These are phyloP conservation scores for Candida gorgasii DNA, from an alignment of 805 yeast species.

Conservation along the genomic window DNA sequence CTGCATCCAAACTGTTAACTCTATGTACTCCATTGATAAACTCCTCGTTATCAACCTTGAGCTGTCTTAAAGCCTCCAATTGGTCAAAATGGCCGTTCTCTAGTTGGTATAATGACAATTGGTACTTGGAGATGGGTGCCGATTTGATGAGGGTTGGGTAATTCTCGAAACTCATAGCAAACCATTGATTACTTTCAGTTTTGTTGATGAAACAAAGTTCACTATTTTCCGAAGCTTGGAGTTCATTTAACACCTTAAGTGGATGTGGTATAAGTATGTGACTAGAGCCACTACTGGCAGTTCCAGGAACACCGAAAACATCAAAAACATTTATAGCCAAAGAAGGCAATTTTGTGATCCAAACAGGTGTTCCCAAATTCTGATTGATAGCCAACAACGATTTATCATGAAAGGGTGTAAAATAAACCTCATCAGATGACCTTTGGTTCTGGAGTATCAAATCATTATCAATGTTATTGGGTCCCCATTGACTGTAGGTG, in stretches of 20 bases:
- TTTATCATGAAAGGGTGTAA: constrained; percentile 82
- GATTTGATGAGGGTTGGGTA: constrained; percentile 82
- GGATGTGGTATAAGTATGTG: constrained; percentile 73
- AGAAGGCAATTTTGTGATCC: constrained; percentile 76
- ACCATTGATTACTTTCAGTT: constrained; percentile 69
- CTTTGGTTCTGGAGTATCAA: constrained; percentile 41
- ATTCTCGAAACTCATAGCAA: constrained; percentile 73
- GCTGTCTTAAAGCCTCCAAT: constrained; percentile 14
- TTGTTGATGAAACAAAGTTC: constrained; percentile 64
- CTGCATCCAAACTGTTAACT: constrained; percentile 27
- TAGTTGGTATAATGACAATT: constrained; percentile 31
- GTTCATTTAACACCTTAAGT: constrained; percentile 40
- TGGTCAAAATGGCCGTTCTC: constrained; percentile 16
- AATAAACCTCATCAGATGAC: constrained; percentile 71
- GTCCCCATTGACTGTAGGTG: constrained; percentile 87
- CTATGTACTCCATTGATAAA: constrained; percentile 39
- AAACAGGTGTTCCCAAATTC: constrained; percentile 66
- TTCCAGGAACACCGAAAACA: constrained; percentile 42
- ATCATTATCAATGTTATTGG: constrained; percentile 76
- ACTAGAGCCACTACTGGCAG: constrained; percentile 14
- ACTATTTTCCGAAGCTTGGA: constrained; percentile 25
- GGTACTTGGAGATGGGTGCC: constrained; percentile 75
- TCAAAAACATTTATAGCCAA: constrained; percentile 81
- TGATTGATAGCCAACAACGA: constrained; percentile 75
- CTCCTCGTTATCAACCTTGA: constrained; percentile 10